These are phyloP conservation scores for Peronospora farinosa DNA, from an alignment of 352 stramenopile species.

Conservation along the genomic window DNA sequence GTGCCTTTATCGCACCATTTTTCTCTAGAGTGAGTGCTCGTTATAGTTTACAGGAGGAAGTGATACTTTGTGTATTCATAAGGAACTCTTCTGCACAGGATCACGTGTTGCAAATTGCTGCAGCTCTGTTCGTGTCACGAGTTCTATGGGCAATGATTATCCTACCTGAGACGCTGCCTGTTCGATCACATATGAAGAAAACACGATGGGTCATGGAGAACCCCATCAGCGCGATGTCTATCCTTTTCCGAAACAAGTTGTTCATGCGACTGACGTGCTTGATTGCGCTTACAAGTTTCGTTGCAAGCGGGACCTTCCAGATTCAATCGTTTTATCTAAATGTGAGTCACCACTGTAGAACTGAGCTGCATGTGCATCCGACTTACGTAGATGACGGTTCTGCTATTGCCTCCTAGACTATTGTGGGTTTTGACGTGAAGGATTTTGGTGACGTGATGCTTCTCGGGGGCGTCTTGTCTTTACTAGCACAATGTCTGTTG, in stretches of 20 bases:
- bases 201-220: conserved; percentile 37
- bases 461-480: conserved; percentile 41
- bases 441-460: conserved; percentile 62
- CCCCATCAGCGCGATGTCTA: conserved; percentile 54
- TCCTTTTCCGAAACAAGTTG: conserved; percentile 56
- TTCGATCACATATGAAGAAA: conserved; percentile 24
- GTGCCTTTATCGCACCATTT: conserved; percentile 48
- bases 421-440: conserved; percentile 66
- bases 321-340: conserved; percentile 78
- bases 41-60: not conserved
- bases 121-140: conserved; percentile 40
- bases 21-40: conserved; percentile 42
- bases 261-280: conserved; percentile 58
- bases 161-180: conserved; percentile 50
- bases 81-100: conserved; percentile 19
- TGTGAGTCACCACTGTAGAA: conserved; percentile 20
- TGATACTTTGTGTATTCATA: conserved; percentile 2
- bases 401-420: conserved; percentile 30
- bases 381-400: not conserved
- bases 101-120: conserved; percentile 43
- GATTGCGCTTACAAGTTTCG: conserved; percentile 65
- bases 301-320: conserved; percentile 48
- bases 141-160: conserved; percentile 51
- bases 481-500: conserved; percentile 55
- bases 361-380: not conserved